Base-by-base conservation (phyloP, 148 eudicot genomes). In the Nepenthes mirabilis region DNA sequence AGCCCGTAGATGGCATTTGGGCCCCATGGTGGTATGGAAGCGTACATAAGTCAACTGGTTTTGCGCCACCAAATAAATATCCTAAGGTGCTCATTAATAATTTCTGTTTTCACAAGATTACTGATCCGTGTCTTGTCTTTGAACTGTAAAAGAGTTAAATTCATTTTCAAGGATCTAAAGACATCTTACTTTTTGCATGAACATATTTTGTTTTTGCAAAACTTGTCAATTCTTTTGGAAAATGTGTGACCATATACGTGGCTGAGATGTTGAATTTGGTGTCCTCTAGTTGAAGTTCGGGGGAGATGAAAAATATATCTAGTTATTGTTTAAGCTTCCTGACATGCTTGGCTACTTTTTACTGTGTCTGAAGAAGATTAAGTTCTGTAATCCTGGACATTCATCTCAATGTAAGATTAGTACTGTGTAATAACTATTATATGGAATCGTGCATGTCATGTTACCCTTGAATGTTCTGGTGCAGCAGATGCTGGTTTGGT, bases 11-110 rank as follows among this genome's bases (percentile, higher is more conserved):
- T 73, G 99, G 99, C 23, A 52, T 79, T 33, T 93, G 99, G 99
- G 99, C 95, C 35, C 95, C 99, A 33, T 93, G 96, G 86, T 93
- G 99, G 99, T 88, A 93, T 67, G 69, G 47, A 57, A 80, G 74
- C 66, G 86, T 83, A 37, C 99, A 84, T 69, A 84, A 84, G 55
- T 93, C 96, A 35, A 82, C 87, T 33, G 76, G 95, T 51, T 93
- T 93, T 52, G 64, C 72, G 33, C 62, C 77, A 45, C 75, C 78
- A 60, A 74, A 51, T 45, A 76, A 72, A 61, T 89, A 86, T 71
- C 87, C 88, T 48, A 69, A 70, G 76, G 99, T 93, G 78, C 36
- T 64, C 65, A 7, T 33, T 45, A 10, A 5, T 6, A 10, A 11
- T 5, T 49, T 49, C 6, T 49, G 12, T 49, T 10, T 10, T 49